A percentile compares a stretch with the other conserved stretches of the same genome.
phyloP scores from a whole-genome alignment of 495 filamentous ascomycete genomes.

The Chaetomidium leptoderma region DNA sequence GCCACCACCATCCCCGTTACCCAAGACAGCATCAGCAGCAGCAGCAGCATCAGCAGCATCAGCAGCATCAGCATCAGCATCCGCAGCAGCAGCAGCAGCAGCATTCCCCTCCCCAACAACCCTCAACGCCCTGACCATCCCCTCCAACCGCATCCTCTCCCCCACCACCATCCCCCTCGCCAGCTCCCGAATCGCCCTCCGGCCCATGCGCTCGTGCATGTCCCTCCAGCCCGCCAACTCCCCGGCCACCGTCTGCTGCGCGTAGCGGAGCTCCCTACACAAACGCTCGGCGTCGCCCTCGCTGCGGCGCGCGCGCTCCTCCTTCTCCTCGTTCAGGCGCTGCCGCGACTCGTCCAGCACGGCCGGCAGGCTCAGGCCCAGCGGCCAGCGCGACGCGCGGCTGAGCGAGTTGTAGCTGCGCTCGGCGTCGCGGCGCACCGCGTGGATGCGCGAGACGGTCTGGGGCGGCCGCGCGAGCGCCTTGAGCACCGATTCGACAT shows the following conservation, averaged over 20 bases:
- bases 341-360: slow-evolving; percentile 84
- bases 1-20: background rate
- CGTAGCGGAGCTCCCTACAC: slow-evolving; percentile 78
- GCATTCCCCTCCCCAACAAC: slow-evolving; percentile 36
- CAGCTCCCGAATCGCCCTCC: slow-evolving; percentile 67
- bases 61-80: background rate
- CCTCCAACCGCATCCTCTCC: slow-evolving; percentile 75
- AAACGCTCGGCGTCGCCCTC: slow-evolving; percentile 62
- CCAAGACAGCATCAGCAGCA: background rate
- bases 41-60: background rate
- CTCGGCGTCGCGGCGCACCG: slow-evolving; percentile 63
- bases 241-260: slow-evolving; percentile 84
- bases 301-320: slow-evolving; percentile 63
- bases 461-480: slow-evolving; percentile 77
- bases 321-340: slow-evolving; percentile 72
- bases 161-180: slow-evolving; percentile 70
- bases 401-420: slow-evolving; percentile 68
- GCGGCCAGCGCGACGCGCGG: slow-evolving; percentile 71
- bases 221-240: slow-evolving; percentile 95
- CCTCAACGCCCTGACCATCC: slow-evolving; percentile 71
- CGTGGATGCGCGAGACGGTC: slow-evolving; percentile 66
- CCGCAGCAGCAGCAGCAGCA: background rate
- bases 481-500: slow-evolving; percentile 71
- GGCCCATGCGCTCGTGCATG: slow-evolving; percentile 70
- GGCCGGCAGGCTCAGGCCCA: slow-evolving; percentile 44